These are phyloP conservation scores for Cytidiella melzeri DNA, from an alignment of 768 basidiomycete genomes.

Conservation along the genomic window DNA sequence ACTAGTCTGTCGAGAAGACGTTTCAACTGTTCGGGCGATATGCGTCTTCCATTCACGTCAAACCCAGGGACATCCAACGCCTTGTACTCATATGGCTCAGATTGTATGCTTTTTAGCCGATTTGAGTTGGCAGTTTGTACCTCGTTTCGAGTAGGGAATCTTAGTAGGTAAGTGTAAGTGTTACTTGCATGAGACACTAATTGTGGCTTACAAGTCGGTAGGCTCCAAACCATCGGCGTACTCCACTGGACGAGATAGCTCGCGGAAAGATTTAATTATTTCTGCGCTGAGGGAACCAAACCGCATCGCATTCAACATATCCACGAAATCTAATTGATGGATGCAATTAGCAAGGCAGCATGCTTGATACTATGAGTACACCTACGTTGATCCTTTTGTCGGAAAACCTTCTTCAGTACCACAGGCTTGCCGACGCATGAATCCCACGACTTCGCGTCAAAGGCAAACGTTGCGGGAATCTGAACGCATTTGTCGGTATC, in stretches of 20 bases:
- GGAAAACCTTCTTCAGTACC: slow-evolving; percentile 69
- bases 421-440: slow-evolving; percentile 54
- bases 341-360: neutral
- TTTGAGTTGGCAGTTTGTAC: slow-evolving; percentile 5
- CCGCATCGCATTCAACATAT: slow-evolving; percentile 86
- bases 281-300: slow-evolving; percentile 52
- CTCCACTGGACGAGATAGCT: slow-evolving; percentile 46
- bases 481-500: slow-evolving; percentile 35
- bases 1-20: slow-evolving; percentile 9
- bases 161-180: neutral
- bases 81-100: neutral
- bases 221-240: slow-evolving; percentile 76
- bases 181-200: neutral
- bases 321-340: slow-evolving; percentile 44
- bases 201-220: slow-evolving; percentile 60
- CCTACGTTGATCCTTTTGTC: slow-evolving; percentile 77
- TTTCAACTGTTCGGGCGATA: slow-evolving; percentile 1
- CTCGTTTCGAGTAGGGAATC: slow-evolving; percentile 9
- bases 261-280: slow-evolving; percentile 43
- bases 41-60: slow-evolving; percentile 3
- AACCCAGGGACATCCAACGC: slow-evolving; percentile 9
- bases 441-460: slow-evolving; percentile 78
- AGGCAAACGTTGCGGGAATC: slow-evolving; percentile 59
- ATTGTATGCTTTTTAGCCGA: slow-evolving; percentile 1
- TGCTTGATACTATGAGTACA: neutral